Evolutionary conservation across 2,329 filamentous ascomycete genomes (phyloP), one percentile per base, ranked within the genome.

Genomic region (Diaporthe caulivora): DNA sequence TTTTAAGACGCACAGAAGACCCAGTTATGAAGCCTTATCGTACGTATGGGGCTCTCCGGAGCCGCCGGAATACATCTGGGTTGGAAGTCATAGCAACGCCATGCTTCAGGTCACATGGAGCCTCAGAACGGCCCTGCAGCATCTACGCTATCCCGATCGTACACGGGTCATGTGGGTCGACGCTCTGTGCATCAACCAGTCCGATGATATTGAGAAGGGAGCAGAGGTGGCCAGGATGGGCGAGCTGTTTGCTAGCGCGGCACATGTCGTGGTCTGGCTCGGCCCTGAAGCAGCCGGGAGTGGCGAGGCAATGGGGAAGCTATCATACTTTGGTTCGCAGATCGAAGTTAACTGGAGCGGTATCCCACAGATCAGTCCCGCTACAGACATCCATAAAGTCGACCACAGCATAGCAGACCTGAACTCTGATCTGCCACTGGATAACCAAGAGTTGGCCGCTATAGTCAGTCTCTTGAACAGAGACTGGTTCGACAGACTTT

Each of bases 261-360:
- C 68, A 18, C 54, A 47, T 10, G 68, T 70, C 9, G 42, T 70
- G 42, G 54, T 70, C 11, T 70, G 68, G 68, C 68, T 70, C 3
- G 68, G 68, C 3, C 42, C 53, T 2, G 68, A 70, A 40, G 42
- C 29, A 34, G 3, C 37, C 31, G 54, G 10, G 3, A 57, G 54
- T 24, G 31, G 11, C 31, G 24, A 13, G 21, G 54, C 31, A 11
- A 57, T 57, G 31, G 54, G 24, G 31, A 18, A 21, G 2, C 54
- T 57, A 24, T 34, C 2, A 5, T 17, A 37, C 4, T 21, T 57
- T 1, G 54, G 54, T 8, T 57, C 54, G 3, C 54, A 57, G 4
- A 7, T 57, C 10, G 54, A 57, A 7, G 18, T 57, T n/a, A 11
- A 57, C 31, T 57, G 31, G 54, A 11, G 10, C 18, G 21, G 54